Conservation (phyloP, 2,329 filamentous ascomycete species). For the Pestalotiopsis sp. region DNA sequence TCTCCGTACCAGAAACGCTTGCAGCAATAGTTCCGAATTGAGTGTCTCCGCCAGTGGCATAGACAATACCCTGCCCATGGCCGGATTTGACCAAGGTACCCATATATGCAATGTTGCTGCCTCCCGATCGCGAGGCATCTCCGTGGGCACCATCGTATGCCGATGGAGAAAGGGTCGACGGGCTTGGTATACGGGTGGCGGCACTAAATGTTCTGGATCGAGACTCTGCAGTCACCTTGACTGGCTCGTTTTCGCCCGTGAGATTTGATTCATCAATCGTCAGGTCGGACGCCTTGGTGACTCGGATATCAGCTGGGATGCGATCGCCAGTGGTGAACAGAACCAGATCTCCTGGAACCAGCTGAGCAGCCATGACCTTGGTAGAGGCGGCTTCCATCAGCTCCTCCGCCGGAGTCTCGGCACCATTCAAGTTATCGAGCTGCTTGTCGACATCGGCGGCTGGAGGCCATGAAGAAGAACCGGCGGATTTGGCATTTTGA, state of each 20-base stretch:
- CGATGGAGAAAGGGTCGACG: conserved; percentile 51
- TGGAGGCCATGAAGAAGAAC: conserved; percentile 51
- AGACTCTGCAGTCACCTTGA: conserved; percentile 74
- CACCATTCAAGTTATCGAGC: conserved; percentile 51
- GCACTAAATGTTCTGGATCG: conserved; percentile 35
- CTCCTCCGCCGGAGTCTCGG: conserved; percentile 63
- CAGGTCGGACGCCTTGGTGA: conserved; percentile 86
- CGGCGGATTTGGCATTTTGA: conserved; percentile 38
- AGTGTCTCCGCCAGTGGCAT: conserved; percentile 89
- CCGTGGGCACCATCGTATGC: conserved; percentile 62
- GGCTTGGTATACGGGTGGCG: conserved; percentile 37
- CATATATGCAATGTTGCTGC: conserved; percentile 97
- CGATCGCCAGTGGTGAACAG: conserved; percentile 95
- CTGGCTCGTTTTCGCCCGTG: conserved; percentile 94
- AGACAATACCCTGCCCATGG: conserved; percentile 95
- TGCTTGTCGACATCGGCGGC: conserved; percentile 47
- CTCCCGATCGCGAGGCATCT: conserved; percentile 71
- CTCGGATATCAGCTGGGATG: conserved; percentile 93
- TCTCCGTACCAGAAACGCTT: conserved; percentile 92
- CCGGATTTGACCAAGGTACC: conserved; percentile 94
- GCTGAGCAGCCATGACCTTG: conserved; percentile 82
- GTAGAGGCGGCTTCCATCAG: conserved; percentile 73
- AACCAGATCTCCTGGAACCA: conserved; percentile 92
- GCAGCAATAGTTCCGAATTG: conserved; percentile 97
- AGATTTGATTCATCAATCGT: conserved; percentile 96